These are phyloP conservation scores for Rubia occidens DNA, from an alignment of 305 asterid genomes.

Conservation along the genomic window DNA sequence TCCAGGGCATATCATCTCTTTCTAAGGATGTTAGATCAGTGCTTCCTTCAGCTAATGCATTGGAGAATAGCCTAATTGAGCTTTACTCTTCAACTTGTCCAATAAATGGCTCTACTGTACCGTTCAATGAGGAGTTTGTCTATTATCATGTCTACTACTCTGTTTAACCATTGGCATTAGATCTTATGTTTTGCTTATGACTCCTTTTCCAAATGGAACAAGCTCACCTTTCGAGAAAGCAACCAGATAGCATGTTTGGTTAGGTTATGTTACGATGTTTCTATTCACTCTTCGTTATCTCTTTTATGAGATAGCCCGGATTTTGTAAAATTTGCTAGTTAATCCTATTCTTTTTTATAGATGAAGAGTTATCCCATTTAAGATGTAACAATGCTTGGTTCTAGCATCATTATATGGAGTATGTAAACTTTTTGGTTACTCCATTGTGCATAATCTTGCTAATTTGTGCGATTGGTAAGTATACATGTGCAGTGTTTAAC, in stretches of 20 bases:
- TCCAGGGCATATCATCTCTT: slow-evolving; percentile 51
- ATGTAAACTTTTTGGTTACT: too few species aligned
- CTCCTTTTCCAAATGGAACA: not conserved
- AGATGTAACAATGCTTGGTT: too few species aligned
- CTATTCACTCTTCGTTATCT: slow-evolving; percentile 73
- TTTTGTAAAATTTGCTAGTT: too few species aligned
- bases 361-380: too few species aligned
- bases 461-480: too few species aligned
- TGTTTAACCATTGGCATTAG: not conserved
- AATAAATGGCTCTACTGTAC: slow-evolving; percentile 29
- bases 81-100: slow-evolving; percentile 48
- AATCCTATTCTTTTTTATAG: too few species aligned
- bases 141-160: slow-evolving; percentile 41
- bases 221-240: slow-evolving; percentile 20
- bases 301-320: slow-evolving; percentile 47
- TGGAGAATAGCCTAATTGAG: slow-evolving; percentile 58
- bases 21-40: slow-evolving; percentile 66
- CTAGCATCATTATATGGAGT: too few species aligned
- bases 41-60: slow-evolving; percentile 75
- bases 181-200: not conserved
- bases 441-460: too few species aligned
- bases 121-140: slow-evolving; percentile 38
- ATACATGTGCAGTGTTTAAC: too few species aligned
- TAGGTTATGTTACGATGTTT: slow-evolving; percentile 75
- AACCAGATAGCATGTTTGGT: slow-evolving; percentile 78